Conservation (phyloP, 2,329 filamentous ascomycete genomes). For the Ophiosphaerella korrae region DNA sequence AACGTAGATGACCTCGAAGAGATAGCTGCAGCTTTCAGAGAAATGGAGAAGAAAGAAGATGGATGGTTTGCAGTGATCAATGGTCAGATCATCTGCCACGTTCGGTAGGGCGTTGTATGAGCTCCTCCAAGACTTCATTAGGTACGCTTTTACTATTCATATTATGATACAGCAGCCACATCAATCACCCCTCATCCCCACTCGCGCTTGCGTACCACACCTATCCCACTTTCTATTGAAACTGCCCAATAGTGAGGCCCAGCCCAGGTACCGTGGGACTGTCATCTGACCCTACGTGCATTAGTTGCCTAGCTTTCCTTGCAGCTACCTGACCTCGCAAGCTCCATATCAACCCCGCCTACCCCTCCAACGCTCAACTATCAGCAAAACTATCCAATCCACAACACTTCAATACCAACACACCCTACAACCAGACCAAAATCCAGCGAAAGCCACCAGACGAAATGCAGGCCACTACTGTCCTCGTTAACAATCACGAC, state of each 20-base stretch:
- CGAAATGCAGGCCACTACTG: conserved; percentile 35
- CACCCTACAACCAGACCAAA: background rate
- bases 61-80: conserved; percentile 50
- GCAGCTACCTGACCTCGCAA: conserved; percentile 20
- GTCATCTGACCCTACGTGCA: conserved; percentile 40
- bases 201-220: conserved; percentile 1
- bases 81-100: conserved; percentile 49
- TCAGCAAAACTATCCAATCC: conserved; percentile 12
- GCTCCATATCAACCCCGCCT: conserved; percentile 43
- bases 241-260: conserved; percentile 27
- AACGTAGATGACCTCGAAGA: conserved; percentile 48
- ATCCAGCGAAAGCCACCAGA: background rate
- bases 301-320: conserved; percentile 27
- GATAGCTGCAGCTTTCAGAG: conserved; percentile 47
- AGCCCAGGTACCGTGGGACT: conserved; percentile 24
- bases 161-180: background rate
- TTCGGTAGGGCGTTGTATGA: conserved; percentile 15
- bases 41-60: conserved; percentile 50
- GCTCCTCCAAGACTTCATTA: background rate
- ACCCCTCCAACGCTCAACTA: conserved; percentile 29
- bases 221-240: conserved; percentile 10
- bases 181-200: background rate
- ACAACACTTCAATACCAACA: background rate
- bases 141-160: background rate
- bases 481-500: conserved; percentile 35